These are phyloP conservation scores for Podaxis rugospora DNA, from an alignment of 768 basidiomycete species.

Conservation along the genomic window DNA sequence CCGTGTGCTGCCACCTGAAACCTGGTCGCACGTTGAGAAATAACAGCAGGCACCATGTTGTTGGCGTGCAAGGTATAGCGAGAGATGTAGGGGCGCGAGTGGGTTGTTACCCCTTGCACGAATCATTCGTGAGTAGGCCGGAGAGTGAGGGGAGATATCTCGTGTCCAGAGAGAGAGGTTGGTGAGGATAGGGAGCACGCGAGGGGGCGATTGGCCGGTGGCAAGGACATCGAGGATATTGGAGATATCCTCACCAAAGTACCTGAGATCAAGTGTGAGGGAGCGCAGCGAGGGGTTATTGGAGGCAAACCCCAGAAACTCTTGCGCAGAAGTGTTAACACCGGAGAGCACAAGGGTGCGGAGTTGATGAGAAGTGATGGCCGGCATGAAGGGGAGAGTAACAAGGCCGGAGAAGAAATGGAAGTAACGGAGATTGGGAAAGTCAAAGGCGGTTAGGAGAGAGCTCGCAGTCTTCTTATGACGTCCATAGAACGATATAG, in stretches of 20 bases:
- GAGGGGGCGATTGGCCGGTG: neutral
- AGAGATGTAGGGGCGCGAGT: neutral
- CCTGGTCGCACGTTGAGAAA: neutral
- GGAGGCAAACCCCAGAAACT: neutral
- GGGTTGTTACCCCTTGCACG: neutral
- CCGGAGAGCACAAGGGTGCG: constrained; percentile 1
- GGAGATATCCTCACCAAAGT: neutral
- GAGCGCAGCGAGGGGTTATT: neutral
- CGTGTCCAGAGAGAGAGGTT: constrained; percentile 3
- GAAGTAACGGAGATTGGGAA: constrained; percentile 10
- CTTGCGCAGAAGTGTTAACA: neutral
- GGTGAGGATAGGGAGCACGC: neutral
- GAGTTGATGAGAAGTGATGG: neutral
- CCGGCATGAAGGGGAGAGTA: constrained; percentile 6
- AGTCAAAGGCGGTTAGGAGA: constrained; percentile 4
- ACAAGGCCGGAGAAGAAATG: constrained; percentile 10
- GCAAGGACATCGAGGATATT: neutral
- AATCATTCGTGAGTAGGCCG: neutral
- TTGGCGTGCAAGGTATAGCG: neutral
- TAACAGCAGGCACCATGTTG: constrained; percentile 5
- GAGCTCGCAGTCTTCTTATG: constrained; percentile 1
- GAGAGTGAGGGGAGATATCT: neutral
- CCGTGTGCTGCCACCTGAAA: neutral
- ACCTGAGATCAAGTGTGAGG: constrained; percentile 5
- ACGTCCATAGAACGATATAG: constrained; percentile 9